These are phyloP conservation scores for Kondoa subrosea DNA, from an alignment of 768 basidiomycete species.

Conservation along the genomic window DNA sequence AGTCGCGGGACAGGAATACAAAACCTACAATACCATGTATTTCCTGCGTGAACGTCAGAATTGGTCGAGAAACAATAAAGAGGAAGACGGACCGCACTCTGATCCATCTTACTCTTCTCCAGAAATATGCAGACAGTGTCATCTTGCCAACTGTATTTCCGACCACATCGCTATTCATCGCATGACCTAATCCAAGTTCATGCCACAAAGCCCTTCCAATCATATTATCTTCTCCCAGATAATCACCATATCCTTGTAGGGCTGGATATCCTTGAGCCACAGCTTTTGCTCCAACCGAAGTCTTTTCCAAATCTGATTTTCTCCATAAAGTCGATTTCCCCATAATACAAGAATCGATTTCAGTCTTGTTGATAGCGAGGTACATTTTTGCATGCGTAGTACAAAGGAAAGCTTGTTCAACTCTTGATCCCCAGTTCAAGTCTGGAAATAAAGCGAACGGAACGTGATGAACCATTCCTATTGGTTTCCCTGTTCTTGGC, in stretches of 20 bases:
- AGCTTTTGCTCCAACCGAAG: slow-evolving; percentile 11
- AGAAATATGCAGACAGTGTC: slow-evolving; percentile 65
- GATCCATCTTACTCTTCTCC: slow-evolving; percentile 86
- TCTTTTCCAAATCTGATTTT: slow-evolving; percentile 61
- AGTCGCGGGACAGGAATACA: not conserved
- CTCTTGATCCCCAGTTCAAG: slow-evolving; percentile 52
- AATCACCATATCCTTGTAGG: slow-evolving; percentile 64
- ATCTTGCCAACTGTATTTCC: slow-evolving; percentile 78
- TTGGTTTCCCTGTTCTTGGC: slow-evolving; percentile 39
- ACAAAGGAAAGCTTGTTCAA: slow-evolving; percentile 90
- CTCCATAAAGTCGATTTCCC: slow-evolving; percentile 93
- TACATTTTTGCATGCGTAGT: slow-evolving; percentile 99
- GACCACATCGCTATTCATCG: slow-evolving; percentile 77
- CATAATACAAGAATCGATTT: slow-evolving; percentile 83
- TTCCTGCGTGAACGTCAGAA: slow-evolving; percentile 43
- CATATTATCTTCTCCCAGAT: slow-evolving; percentile 96
- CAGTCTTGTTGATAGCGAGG: slow-evolving; percentile 75
- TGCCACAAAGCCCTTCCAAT: slow-evolving; percentile 86
- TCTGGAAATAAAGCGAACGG: slow-evolving; percentile 67
- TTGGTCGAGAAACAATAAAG: not conserved
- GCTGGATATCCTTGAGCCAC: slow-evolving; percentile 34
- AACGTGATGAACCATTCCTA: slow-evolving; percentile 87
- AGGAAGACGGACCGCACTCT: slow-evolving; percentile 40
- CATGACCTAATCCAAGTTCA: slow-evolving; percentile 70
- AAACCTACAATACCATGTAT: slow-evolving; percentile 53